Evolutionary conservation across 164 flowering plant species (phyloP), one percentile per base, ranked within the genome.

Genomic region (Kingdonia uniflora): DNA sequence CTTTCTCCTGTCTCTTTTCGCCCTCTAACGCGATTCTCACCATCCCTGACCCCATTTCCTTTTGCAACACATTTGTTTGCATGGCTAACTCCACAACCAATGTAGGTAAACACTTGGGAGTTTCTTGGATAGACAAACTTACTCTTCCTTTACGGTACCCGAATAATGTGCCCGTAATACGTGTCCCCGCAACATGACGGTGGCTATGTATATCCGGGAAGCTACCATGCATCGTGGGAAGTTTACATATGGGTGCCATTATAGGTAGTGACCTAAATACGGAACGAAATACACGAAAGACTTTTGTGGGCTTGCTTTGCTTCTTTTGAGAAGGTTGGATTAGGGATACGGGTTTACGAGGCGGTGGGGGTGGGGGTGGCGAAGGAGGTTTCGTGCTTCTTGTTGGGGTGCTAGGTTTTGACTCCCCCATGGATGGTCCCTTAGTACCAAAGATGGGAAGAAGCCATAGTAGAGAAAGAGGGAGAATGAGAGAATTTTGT

Each of bases 21-120:
- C 87, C 75, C 50, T 87, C 92, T 16, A 87, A 59, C 1, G 96
- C 89, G 1, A 87, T 72, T 52, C 96, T 58, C 15, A 87, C 89
- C 63, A 82, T 73, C 1, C 92, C 96, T 0, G 66, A 33, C 2
- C 77, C 62, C 81, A 87, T 69, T 45, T 84, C 89, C 68, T 71
- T 76, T 15, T 73, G 83, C 1, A 87, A 62, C 20, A 65, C 69
- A 13, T 43, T 68, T 2, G 92, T 87, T 17, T 65, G 85, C 61
- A 82, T 77, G 42, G 85, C 79, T 4, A 87, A 65, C 55, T 82
- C 96, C 6, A 87, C 61, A 25, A 87, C 71, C 25, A 76, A 23
- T 42, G 67, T 57, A 0, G 96, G 96, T 1, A 80, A 55, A 29
- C 80, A 76, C 47, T 62, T 50, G 0, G 92, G 72, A 17, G 50